Percentiles rank a stretch among this genome's conserved stretches.
Evolutionary conservation across 2,329 filamentous ascomycete genomes (phyloP).

Genomic region (Cladosporium sp.): DNA sequence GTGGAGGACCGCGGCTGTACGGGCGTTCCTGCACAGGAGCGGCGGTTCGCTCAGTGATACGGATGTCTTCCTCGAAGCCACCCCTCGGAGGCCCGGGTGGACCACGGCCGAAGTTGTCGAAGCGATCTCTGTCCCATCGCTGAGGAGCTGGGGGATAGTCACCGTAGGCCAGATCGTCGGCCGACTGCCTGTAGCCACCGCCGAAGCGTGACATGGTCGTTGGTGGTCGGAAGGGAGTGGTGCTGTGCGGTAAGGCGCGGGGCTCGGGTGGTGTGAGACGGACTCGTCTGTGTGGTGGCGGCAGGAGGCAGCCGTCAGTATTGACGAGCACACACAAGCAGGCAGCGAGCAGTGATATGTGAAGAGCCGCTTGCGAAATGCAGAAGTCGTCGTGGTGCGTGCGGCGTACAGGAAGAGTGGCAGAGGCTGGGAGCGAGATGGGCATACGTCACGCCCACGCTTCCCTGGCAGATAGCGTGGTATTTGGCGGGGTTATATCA

Average conservation of each 20-base stretch:
- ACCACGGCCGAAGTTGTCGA: conserved; percentile 42
- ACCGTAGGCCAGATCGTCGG: conserved; percentile 40
- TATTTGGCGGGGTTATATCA: not conserved
- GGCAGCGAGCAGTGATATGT: not conserved
- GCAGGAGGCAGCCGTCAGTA: not conserved
- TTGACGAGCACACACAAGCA: not conserved
- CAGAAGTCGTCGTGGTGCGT: not conserved
- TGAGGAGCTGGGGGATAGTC: conserved; percentile 35
- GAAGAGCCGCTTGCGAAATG: not conserved
- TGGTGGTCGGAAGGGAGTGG: not conserved
- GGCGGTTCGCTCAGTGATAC: conserved; percentile 34
- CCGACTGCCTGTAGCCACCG: conserved; percentile 26
- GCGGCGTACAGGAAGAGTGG: not conserved
- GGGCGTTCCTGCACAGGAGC: conserved; percentile 40
- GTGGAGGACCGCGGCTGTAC: conserved; percentile 27
- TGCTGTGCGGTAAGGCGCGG: not conserved
- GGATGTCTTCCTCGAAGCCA: conserved; percentile 43
- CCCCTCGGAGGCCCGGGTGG: conserved; percentile 20
- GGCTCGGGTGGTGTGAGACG: conserved; percentile 1
- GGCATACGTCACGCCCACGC: not conserved
- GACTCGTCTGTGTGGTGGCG: not conserved
- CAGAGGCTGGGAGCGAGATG: not conserved
- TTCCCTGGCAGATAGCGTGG: conserved; percentile 1
- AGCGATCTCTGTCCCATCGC: conserved; percentile 49
- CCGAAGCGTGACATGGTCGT: conserved; percentile 24